Conservation (phyloP, 768 basidiomycete genomes). For the Xerocomus spinulosus region DNA sequence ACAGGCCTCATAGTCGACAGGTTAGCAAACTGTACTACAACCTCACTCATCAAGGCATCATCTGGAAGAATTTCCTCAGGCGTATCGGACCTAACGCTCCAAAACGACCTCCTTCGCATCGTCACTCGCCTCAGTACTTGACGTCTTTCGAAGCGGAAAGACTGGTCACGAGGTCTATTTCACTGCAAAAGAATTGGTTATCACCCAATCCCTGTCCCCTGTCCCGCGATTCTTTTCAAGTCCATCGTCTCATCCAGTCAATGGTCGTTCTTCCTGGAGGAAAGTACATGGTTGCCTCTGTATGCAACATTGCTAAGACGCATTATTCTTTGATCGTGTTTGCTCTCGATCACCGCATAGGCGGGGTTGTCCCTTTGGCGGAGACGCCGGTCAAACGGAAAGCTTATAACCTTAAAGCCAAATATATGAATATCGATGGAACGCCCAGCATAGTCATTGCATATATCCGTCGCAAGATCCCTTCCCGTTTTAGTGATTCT, state of each 20-base stretch:
- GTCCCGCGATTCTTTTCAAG: constrained; percentile 22
- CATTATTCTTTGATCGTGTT: constrained; percentile 52
- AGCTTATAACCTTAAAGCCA: constrained; percentile 56
- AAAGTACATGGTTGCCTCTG: constrained; percentile 61
- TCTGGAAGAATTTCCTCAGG: constrained; percentile 63
- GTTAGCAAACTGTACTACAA: constrained; percentile 56
- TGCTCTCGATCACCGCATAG: constrained; percentile 48
- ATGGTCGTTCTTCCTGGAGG: constrained; percentile 64
- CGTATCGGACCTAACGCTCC: constrained; percentile 54
- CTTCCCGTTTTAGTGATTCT: constrained; percentile 12
- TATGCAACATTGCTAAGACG: constrained; percentile 39
- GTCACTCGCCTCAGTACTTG: constrained; percentile 34
- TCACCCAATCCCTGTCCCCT: constrained; percentile 33
- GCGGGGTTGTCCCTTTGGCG: constrained; percentile 43
- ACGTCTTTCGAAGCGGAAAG: constrained; percentile 46
- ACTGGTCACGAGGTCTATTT: constrained; percentile 55
- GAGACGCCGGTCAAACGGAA: constrained; percentile 45
- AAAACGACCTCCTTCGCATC: constrained; percentile 55
- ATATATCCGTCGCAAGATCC: constrained; percentile 40
- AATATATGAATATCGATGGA: constrained; percentile 48
- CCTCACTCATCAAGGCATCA: constrained; percentile 60
- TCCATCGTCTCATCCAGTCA: constrained; percentile 40
- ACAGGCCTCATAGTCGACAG: constrained; percentile 29
- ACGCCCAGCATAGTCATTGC: constrained; percentile 53
- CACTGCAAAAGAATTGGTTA: constrained; percentile 59